Evolutionary conservation across 1,139 yeast genomes (phyloP).

Genomic region (Taphrina deformans): DNA sequence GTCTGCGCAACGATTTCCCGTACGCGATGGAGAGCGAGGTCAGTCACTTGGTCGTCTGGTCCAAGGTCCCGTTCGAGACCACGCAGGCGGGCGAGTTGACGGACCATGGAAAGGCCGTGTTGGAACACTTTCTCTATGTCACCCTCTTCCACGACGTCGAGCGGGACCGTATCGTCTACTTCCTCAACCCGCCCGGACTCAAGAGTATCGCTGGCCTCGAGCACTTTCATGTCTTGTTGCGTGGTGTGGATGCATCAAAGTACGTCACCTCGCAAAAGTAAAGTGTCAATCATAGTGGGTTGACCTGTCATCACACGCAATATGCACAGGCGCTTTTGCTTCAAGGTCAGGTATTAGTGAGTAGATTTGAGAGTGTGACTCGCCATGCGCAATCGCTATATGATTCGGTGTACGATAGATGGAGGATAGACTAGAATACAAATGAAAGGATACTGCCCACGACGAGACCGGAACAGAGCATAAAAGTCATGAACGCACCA

Average conservation of each 20-base stretch:
- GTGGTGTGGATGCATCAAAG: neutral
- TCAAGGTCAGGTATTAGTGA: too few species aligned
- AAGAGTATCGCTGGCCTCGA: constrained; percentile 30
- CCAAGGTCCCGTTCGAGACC: constrained; percentile 43
- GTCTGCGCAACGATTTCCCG: constrained; percentile 49
- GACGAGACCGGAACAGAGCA: constrained; percentile 25
- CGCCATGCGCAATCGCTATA: neutral
- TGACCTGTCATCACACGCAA: too few species aligned
- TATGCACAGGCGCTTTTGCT: too few species aligned
- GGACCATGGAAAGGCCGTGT: neutral
- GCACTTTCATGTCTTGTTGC: constrained; percentile 33
- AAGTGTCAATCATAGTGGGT: too few species aligned
- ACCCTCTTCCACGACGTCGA: neutral
- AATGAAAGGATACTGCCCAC: constrained; percentile 25
- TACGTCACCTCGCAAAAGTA: constrained; percentile 3
- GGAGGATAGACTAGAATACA: neutral
- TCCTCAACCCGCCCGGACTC: constrained; percentile 22
- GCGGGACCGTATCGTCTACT: constrained; percentile 15
- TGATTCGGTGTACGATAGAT: neutral
- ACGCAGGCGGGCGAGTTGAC: constrained; percentile 1
- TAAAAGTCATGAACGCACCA: constrained; percentile 28
- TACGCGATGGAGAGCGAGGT: constrained; percentile 48
- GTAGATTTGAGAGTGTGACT: neutral
- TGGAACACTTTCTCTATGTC: constrained; percentile 8
- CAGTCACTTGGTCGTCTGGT: constrained; percentile 50